Base-by-base conservation (phyloP, 306 rosid genomes). In the Rosa persica region DNA sequence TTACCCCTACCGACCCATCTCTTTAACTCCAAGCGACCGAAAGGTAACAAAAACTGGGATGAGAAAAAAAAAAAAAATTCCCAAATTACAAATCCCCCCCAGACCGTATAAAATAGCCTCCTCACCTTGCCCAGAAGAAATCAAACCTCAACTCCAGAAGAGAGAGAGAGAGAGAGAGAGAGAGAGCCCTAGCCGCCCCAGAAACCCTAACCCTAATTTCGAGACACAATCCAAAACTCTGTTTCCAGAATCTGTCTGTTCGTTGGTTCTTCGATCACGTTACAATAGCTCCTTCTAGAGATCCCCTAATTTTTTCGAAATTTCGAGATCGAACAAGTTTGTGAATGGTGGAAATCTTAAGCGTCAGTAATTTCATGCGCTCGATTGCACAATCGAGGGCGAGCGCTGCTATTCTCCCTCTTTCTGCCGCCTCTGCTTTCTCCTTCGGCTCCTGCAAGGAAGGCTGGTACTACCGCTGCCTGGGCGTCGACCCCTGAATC, bases 391-490 rank as follows among this genome's bases (percentile, higher is more conserved):
- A 66, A 5, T 77, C 86, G n/a, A 83, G 93, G 89, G 99, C 83
- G 96, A 94, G 98, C 96, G 97, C 96, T 79, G 91, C 91, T 71
- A 47, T 81, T 80, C 87, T 88, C 78, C 89, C 90, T 43, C 78
- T 80, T 61, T 86, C 91, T 4, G 73, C 91, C 47, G 76, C 91
- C 1, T 88, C 90, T 22, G 86, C 86, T 39, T 86, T 92, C 86
- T 77, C 92, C 8, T 95, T 95, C 73, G 99, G 92, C 27, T 93
- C 99, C 47, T 95, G 98, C 97, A 95, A 89, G 81, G 90, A 91
- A 75, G 97, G 89, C 86, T 95, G 99, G 99, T 95, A 95, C 90
- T 95, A 82, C 88, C 99, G 99, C 90, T 95, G 99, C 97, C 81
- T 91, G 39, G 99, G 99, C 79, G 81, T 93, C 76, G 99, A 93